Evolutionary conservation across 2,329 filamentous ascomycete species (phyloP).

Genomic region (Colletotrichum tropicale): DNA sequence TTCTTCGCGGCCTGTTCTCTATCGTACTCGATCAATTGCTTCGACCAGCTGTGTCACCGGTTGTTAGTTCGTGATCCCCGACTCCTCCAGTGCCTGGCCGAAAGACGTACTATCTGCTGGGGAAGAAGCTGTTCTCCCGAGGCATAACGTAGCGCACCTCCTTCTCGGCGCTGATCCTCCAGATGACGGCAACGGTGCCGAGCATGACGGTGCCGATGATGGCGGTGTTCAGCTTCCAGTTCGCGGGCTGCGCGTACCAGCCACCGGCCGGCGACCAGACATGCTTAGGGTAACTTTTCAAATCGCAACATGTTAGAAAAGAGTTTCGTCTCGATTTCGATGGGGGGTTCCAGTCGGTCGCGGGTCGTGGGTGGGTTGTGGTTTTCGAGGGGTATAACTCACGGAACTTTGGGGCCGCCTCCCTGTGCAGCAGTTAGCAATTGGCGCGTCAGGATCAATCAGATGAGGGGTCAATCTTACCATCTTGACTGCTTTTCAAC

Average conservation of each 20-base stretch:
- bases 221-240: conserved; percentile 93
- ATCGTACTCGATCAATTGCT: conserved; percentile 49
- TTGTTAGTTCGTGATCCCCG: neutral
- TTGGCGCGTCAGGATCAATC: neutral
- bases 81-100: too few species aligned
- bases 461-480: conserved; percentile 40
- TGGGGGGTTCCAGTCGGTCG: neutral
- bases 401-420: conserved; percentile 74
- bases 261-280: conserved; percentile 98
- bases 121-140: conserved; percentile 78
- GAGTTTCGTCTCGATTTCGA: conserved; percentile 21
- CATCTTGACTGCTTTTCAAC: conserved; percentile 56
- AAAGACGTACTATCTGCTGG: conserved; percentile 77
- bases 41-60: conserved; percentile 45
- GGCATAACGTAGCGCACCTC: conserved; percentile 79
- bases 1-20: conserved; percentile 42
- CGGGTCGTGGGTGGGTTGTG: neutral
- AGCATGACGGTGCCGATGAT: conserved; percentile 72
- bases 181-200: conserved; percentile 71
- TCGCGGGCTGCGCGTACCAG: conserved; percentile 93
- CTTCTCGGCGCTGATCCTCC: conserved; percentile 74
- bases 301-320: conserved; percentile 2
- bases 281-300: conserved; percentile 88
- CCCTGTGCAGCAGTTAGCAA: conserved; percentile 60
- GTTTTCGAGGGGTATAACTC: conserved; percentile 36